phyloP scores from a whole-genome alignment of 495 filamentous ascomycete genomes.

The Chaetomium tenue region DNA sequence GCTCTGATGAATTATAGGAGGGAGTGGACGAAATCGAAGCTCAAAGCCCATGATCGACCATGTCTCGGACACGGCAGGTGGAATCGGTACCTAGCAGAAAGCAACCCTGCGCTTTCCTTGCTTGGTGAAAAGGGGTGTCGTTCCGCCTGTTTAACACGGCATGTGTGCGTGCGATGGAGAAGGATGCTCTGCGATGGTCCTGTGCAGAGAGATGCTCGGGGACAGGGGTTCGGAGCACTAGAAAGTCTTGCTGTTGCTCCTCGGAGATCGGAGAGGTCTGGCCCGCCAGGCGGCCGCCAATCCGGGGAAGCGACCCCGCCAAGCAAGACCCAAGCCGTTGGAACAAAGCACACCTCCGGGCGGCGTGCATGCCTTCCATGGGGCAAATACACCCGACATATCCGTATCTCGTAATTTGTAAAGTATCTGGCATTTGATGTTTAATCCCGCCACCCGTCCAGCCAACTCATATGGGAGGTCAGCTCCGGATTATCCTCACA shows the following conservation, averaged over 20 bases:
- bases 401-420: too few relatives aligned
- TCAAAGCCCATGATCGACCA: conserved; percentile 20
- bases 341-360: neutral
- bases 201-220: neutral
- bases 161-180: neutral
- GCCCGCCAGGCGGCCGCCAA: conserved; percentile 4
- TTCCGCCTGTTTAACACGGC: neutral
- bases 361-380: too few relatives aligned
- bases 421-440: too few relatives aligned
- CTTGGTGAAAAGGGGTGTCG: neutral
- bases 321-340: conserved; percentile 8
- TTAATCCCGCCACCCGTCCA: too few relatives aligned
- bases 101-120: neutral
- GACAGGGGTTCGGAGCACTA: neutral
- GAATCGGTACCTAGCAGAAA: neutral
- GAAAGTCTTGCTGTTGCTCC: neutral
- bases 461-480: too few relatives aligned
- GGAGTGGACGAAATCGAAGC: neutral
- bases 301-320: conserved; percentile 16
- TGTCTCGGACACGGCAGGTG: conserved; percentile 6
- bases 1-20: conserved; percentile 4
- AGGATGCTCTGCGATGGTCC: neutral
- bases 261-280: conserved; percentile 1
- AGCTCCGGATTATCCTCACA: too few relatives aligned
- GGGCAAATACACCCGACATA: too few relatives aligned